Evolutionary conservation across 495 filamentous ascomycete genomes (phyloP).

Genomic region (Durotheca rogersii): DNA sequence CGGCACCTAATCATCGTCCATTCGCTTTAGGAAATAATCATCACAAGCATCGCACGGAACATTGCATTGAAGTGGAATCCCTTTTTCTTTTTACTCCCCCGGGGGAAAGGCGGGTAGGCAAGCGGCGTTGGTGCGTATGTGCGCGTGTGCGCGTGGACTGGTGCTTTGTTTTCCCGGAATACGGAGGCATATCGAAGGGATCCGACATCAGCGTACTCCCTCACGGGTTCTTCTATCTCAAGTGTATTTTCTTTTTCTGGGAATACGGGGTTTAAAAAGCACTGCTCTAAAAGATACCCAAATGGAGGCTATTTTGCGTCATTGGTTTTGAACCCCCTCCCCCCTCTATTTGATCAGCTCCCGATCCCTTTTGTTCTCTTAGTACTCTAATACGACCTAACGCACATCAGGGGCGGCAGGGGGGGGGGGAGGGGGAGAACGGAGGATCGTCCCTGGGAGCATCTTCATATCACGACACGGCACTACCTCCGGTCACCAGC

Average conservation of each 20-base stretch:
- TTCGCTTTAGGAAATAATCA: conserved; percentile 18
- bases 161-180: conserved; percentile 23
- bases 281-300: conserved; percentile 34
- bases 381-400: conserved; percentile 19
- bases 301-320: conserved; percentile 34
- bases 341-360: conserved; percentile 1
- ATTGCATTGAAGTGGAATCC: conserved; percentile 30
- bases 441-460: conserved; percentile 25
- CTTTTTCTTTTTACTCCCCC: conserved; percentile 2
- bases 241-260: conserved; percentile 26
- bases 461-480: conserved; percentile 25
- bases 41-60: conserved; percentile 29
- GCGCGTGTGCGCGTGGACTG: conserved; percentile 14
- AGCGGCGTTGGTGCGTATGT: conserved; percentile 24
- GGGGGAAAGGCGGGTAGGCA: conserved; percentile 20
- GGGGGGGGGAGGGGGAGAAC: conserved; percentile 28
- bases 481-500: conserved; percentile 8
- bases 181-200: conserved; percentile 28
- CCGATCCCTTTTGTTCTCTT: conserved; percentile 14
- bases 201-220: conserved; percentile 23
- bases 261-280: conserved; percentile 32
- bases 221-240: conserved; percentile 19
- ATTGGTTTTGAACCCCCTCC: conserved; percentile 25
- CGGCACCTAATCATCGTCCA: conserved; percentile 7
- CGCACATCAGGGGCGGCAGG: conserved; percentile 23